Conservation (phyloP, 169 alveolate species). For the Blepharisma undulans region DNA sequence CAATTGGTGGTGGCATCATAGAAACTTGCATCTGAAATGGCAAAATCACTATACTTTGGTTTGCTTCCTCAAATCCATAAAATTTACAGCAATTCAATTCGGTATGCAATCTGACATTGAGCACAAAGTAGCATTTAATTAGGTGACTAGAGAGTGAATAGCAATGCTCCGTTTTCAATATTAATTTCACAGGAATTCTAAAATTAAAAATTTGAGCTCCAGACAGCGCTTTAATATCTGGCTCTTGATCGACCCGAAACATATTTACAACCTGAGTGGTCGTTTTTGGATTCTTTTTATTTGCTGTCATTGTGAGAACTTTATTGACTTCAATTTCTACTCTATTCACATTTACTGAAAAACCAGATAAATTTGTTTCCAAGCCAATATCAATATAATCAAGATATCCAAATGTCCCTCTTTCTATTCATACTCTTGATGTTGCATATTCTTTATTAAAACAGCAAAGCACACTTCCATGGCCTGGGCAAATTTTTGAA, state of each 20-base stretch:
- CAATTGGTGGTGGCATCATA: neutral
- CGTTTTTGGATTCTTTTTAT: neutral
- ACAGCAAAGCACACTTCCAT: neutral
- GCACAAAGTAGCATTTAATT: neutral
- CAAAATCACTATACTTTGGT: neutral
- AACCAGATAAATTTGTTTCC: neutral
- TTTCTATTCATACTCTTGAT: neutral
- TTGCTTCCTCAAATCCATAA: neutral
- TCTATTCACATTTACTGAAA: neutral
- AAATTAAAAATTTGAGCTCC: neutral
- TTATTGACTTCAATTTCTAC: neutral
- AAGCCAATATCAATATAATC: neutral
- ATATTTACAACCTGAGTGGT: neutral
- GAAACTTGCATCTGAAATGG: neutral
- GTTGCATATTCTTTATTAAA: neutral
- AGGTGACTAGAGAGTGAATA: neutral
- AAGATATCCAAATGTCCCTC: neutral
- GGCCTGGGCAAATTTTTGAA: neutral
- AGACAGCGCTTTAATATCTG: neutral
- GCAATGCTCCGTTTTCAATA: neutral
- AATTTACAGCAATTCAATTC: neutral
- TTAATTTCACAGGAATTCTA: neutral
- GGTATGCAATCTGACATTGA: neutral
- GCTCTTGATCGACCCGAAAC: neutral
- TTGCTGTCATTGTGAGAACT: neutral